Percentiles rank a stretch among this genome's conserved stretches.
These are phyloP conservation scores for Pichia sp. DNA, from an alignment of 1,139 yeast genomes.

Conservation along the genomic window DNA sequence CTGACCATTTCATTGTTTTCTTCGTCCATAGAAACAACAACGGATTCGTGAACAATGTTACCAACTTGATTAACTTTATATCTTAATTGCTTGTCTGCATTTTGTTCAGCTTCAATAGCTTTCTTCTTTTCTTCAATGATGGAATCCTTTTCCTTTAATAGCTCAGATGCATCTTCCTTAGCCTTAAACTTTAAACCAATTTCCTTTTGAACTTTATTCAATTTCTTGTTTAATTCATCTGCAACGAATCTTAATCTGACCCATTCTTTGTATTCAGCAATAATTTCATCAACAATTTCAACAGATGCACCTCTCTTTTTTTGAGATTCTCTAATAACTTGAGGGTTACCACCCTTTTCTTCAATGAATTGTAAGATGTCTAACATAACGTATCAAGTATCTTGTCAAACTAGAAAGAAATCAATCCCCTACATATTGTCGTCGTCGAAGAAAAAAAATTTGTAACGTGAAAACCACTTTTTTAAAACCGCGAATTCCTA, in stretches of 20 bases:
- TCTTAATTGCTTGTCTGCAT: slow-evolving; percentile 68
- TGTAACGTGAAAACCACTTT: too few species aligned
- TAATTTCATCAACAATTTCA: slow-evolving; percentile 92
- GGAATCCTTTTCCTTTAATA: slow-evolving; percentile 72
- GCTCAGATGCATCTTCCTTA: slow-evolving; percentile 87
- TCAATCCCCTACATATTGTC: too few species aligned
- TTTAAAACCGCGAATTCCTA: too few species aligned
- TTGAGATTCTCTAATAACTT: slow-evolving; percentile 78
- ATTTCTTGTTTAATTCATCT: slow-evolving; percentile 81
- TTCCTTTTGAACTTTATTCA: slow-evolving; percentile 83
- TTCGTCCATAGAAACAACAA: slow-evolving; percentile 81
- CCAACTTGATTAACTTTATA: slow-evolving; percentile 84
- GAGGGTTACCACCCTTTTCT: slow-evolving; percentile 96
- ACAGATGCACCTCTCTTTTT: slow-evolving; percentile 91
- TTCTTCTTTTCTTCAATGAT: slow-evolving; percentile 62
- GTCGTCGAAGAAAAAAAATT: too few species aligned
- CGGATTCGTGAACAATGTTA: slow-evolving; percentile 87
- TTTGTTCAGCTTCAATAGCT: slow-evolving; percentile 60
- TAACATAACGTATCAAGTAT: slow-evolving; percentile 46
- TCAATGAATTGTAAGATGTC: slow-evolving; percentile 86
- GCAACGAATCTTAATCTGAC: slow-evolving; percentile 84
- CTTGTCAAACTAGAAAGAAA: too few species aligned
- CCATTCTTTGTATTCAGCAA: slow-evolving; percentile 87
- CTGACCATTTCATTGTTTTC: slow-evolving; percentile 82
- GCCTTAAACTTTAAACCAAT: slow-evolving; percentile 89